Conservation (phyloP, 805 yeast genomes). For the Cyberlindnera subsufficiens region DNA sequence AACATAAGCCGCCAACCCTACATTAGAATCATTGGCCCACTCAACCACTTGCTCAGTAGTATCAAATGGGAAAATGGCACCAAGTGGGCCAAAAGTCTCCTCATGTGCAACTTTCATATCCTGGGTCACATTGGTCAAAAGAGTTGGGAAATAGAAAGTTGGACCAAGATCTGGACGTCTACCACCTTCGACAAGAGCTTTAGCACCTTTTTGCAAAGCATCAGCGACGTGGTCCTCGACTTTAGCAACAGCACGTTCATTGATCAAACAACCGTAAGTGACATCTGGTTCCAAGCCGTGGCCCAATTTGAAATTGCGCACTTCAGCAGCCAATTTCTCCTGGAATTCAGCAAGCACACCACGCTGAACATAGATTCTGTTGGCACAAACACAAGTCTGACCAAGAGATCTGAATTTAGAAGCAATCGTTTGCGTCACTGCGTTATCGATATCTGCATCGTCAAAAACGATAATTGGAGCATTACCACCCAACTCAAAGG, state of each 20-base stretch:
- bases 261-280: slow-evolving; percentile 56
- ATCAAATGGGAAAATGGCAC: slow-evolving; percentile 50
- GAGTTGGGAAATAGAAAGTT: slow-evolving; percentile 49
- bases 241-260: slow-evolving; percentile 43
- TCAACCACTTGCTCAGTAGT: slow-evolving; percentile 46
- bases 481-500: slow-evolving; percentile 64
- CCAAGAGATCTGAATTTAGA: slow-evolving; percentile 59
- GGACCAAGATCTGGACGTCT: slow-evolving; percentile 42
- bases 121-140: slow-evolving; percentile 44
- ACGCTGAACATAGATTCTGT: slow-evolving; percentile 51
- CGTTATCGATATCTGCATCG: slow-evolving; percentile 52
- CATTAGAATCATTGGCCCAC: slow-evolving; percentile 48
- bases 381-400: slow-evolving; percentile 63
- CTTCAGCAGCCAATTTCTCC: slow-evolving; percentile 37
- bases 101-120: slow-evolving; percentile 46
- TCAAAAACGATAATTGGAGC: slow-evolving; percentile 59
- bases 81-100: slow-evolving; percentile 65
- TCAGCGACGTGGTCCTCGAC: slow-evolving; percentile 49
- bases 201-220: slow-evolving; percentile 52
- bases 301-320: slow-evolving; percentile 44
- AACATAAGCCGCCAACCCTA: slow-evolving; percentile 56
- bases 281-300: slow-evolving; percentile 45
- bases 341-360: slow-evolving; percentile 44
- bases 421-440: slow-evolving; percentile 46
- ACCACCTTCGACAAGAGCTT: slow-evolving; percentile 46